A percentile compares a stretch with the other conserved stretches of the same genome.
Conservation (phyloP, 805 yeast genomes). For the Wickerhamomyces mucosus region DNA sequence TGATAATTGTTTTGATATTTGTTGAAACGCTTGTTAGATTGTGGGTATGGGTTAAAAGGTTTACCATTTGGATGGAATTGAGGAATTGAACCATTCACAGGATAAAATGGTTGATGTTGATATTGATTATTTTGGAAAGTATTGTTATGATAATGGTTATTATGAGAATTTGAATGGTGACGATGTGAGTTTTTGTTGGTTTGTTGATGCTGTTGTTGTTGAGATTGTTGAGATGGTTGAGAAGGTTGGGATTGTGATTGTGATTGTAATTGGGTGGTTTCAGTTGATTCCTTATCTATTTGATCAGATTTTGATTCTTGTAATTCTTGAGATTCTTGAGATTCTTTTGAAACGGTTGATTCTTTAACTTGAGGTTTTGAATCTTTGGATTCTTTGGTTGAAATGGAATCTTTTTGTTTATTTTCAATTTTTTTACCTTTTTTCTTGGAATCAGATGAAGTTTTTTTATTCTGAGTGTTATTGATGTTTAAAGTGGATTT, state of each 20-base stretch:
- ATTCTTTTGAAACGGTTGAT: too few species aligned
- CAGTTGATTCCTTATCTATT: constrained; percentile 1
- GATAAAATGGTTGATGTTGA: constrained; percentile 14
- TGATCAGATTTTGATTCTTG: constrained; percentile 1
- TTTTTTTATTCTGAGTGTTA: constrained; percentile 5
- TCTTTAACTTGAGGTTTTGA: not conserved
- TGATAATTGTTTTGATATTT: constrained; percentile 10
- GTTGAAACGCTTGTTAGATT: constrained; percentile 16
- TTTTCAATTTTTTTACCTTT: constrained; percentile 14
- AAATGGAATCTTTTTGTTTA: constrained; percentile 4
- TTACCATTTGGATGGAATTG: constrained; percentile 5
- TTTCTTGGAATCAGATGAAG: constrained; percentile 14
- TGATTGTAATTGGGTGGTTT: constrained; percentile 3
- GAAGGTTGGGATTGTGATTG: constrained; percentile 4
- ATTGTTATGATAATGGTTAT: constrained; percentile 5
- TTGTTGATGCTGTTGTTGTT: constrained; percentile 5
- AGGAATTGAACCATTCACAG: constrained; percentile 8
- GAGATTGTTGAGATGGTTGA: constrained; percentile 4
- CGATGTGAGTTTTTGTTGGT: constrained; percentile 3
- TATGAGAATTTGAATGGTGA: constrained; percentile 6
- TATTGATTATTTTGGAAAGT: constrained; percentile 5
- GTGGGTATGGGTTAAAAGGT: constrained; percentile 17
- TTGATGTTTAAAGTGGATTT: constrained; percentile 5
- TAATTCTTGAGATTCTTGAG: constrained; percentile 2
- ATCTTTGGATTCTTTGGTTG: constrained; percentile 3